Base-by-base conservation (phyloP, 192 early-diverging fungal genomes). In the Gamsiella multidivaricata region DNA sequence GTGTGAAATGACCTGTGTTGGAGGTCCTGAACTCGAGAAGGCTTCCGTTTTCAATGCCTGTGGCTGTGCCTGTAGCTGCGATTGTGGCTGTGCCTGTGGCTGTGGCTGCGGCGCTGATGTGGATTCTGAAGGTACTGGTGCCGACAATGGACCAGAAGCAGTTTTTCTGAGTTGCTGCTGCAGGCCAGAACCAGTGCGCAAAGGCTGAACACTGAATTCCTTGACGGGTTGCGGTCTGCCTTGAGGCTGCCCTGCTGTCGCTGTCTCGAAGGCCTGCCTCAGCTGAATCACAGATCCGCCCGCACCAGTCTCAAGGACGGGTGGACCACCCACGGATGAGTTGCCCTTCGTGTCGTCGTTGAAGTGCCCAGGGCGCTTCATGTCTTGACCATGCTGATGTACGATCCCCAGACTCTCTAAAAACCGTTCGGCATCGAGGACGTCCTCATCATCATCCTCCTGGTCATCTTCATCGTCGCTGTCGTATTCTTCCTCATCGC, bases 401-500 rank as follows among this genome's bases (percentile, higher is more conserved):
- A n/a, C 10, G 45, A 18, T 46, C 45, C 45, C 6, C 17, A 46
- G 9, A 9, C 6, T 46, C 12, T 46, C 45, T 18, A n/a, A 5
- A n/a, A 5, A 46, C 45, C n/a, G n/a, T n/a, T 41, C 39, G 39
- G 7, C 39, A 7, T 9, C 37, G 12, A 5, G 37, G 37, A 12
- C 37, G 37, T 39, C 37, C 12, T 5, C 36, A n/a, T 59, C 32
- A 12, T 22, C 3, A 20, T 32, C 20, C 12, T 22, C n/a, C 0
- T 63, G 25, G 9, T 17, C 43, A 4, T 52, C 57, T 15, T 55
- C 64, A 11, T 29, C 41, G 15, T 43, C 41, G 1, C 42, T 49
- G 6, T 62, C 58, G 45, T 71, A 52, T 2, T 37, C 34, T 2
- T 57, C 61, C 12, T 71, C 69, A 18, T 62, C 58, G 7, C 52